Evolutionary conservation across 768 basidiomycete genomes (phyloP).

Genomic region (Leccinum subtestaceum): DNA sequence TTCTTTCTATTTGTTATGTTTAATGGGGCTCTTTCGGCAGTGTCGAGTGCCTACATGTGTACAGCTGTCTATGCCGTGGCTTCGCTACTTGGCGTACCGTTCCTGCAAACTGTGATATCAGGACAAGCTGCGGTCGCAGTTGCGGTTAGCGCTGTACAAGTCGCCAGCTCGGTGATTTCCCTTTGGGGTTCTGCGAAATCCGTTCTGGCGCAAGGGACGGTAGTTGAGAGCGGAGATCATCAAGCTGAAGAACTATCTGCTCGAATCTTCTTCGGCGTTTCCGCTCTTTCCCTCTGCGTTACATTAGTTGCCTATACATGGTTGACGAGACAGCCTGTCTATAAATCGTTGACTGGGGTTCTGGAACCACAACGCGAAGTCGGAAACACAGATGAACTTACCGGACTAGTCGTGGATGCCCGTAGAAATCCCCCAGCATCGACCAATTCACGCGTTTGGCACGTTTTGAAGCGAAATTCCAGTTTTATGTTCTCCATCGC

Average conservation of each 20-base stretch:
- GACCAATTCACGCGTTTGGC: constrained; percentile 43
- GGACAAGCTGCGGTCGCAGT: constrained; percentile 88
- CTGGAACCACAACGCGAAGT: constrained; percentile 39
- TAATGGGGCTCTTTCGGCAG: constrained; percentile 56
- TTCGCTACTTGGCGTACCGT: constrained; percentile 70
- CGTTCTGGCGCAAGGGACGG: constrained; percentile 11
- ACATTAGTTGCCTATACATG: constrained; percentile 53
- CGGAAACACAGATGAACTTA: constrained; percentile 26
- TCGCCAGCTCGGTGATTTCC: constrained; percentile 60
- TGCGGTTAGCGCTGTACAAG: constrained; percentile 73
- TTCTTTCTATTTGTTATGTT: constrained; percentile 69
- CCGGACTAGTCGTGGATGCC: constrained; percentile 36
- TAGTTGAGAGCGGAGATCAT: constrained; percentile 29
- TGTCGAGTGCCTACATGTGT: constrained; percentile 73
- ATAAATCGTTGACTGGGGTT: constrained; percentile 51
- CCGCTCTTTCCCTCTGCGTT: constrained; percentile 59
- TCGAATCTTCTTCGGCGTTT: constrained; percentile 69
- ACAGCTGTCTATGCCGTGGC: constrained; percentile 79
- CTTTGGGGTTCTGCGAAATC: constrained; percentile 43
- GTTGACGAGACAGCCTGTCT: constrained; percentile 58
- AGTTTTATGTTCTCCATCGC: constrained; percentile 70
- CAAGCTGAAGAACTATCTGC: constrained; percentile 65
- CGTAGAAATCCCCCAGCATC: constrained; percentile 23
- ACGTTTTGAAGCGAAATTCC: constrained; percentile 61
- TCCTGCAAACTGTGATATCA: constrained; percentile 77